Evolutionary conservation across 306 rosid species (phyloP), one percentile per base, ranked within the genome.

Genomic region (Cyclanthera cordifolia): DNA sequence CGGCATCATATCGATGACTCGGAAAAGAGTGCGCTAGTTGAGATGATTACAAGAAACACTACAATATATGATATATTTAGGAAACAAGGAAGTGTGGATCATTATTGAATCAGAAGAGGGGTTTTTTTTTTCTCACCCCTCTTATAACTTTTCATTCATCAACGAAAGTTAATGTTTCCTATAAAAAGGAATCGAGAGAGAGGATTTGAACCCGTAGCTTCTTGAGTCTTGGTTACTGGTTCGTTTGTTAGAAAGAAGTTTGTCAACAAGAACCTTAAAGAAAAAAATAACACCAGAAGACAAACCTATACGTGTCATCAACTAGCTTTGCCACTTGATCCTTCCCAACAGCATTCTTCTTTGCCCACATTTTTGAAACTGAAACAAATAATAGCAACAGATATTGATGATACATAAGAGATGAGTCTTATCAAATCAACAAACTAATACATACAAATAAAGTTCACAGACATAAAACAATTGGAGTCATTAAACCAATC

Each of bases 221-320:
- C 41, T 34, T 34, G 43, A 11, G 8, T 5, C 41, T 34, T 34
- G 43, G 43, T 37, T 37, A 37, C 43, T 7, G 1, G 43, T 8
- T 37, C 43, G 8, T 37, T 37, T 37, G 43, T 37, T 37, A 37
- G 43, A 10, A 37, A 11, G 21, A 74, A 46, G 12, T 5, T 53
- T 23, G 48, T 17, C 51, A 5, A 16, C 6, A 19, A 3, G 14
- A 49, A 60, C 8, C 67, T 28, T 17, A 47, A 34, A 74, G 23
- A 57, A 11, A 47, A 34, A 53, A 32, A 37, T 49, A 14, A 37
- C 30, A 37, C 58, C 51, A 19, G 43, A 72, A 79, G 56, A 82
- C 96, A 81, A 80, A 92, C 97, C 97, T 92, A 57, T 87, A 89
- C 14, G 85, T 84, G 82, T 89, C 96, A 74, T 89, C 97, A 43